Percentiles rank a stretch among this genome's conserved stretches.
Conservation (phyloP, 2,329 filamentous ascomycete species). For the Botrytis aclada region DNA sequence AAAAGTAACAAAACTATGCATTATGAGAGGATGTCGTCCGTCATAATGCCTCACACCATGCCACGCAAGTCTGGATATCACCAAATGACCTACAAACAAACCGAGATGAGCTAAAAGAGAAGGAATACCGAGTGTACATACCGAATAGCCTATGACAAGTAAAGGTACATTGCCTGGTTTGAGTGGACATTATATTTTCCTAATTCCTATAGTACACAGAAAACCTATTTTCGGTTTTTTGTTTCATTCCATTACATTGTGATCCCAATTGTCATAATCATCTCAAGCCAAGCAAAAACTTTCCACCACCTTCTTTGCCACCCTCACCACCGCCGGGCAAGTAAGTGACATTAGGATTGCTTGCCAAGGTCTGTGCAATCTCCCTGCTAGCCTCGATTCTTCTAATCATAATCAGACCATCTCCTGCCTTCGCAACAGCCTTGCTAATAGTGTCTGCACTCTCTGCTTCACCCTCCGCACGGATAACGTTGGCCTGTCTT, state of each 20-base stretch:
- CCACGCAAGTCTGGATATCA: too few relatives aligned
- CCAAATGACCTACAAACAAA: too few relatives aligned
- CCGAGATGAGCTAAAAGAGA: too few relatives aligned
- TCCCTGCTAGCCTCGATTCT: slow-evolving; percentile 96
- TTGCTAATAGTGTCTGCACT: slow-evolving; percentile 92
- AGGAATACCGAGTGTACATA: too few relatives aligned
- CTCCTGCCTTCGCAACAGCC: slow-evolving; percentile 88
- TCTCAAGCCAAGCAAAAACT: slow-evolving; percentile 65
- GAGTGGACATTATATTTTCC: slow-evolving; percentile 23
- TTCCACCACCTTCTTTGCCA: slow-evolving; percentile 49
- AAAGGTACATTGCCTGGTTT: too few relatives aligned
- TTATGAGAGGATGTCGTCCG: too few relatives aligned
- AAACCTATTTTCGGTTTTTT: slow-evolving; percentile 10
- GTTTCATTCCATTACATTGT: slow-evolving; percentile 4
- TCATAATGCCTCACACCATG: too few relatives aligned
- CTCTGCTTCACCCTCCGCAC: slow-evolving; percentile 96
- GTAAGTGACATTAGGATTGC: slow-evolving; percentile 95
- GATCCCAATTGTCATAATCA: slow-evolving; percentile 25
- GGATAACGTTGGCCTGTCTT: slow-evolving; percentile 96
- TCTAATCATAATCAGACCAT: slow-evolving; percentile 92
- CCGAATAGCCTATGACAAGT: too few relatives aligned
- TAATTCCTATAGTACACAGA: slow-evolving; percentile 20
- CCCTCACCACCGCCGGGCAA: slow-evolving; percentile 74
- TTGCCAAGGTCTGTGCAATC: slow-evolving; percentile 84
- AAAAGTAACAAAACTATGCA: too few relatives aligned